Conservation (phyloP, 2,329 filamentous ascomycete genomes). For the Epichloe bromicola region DNA sequence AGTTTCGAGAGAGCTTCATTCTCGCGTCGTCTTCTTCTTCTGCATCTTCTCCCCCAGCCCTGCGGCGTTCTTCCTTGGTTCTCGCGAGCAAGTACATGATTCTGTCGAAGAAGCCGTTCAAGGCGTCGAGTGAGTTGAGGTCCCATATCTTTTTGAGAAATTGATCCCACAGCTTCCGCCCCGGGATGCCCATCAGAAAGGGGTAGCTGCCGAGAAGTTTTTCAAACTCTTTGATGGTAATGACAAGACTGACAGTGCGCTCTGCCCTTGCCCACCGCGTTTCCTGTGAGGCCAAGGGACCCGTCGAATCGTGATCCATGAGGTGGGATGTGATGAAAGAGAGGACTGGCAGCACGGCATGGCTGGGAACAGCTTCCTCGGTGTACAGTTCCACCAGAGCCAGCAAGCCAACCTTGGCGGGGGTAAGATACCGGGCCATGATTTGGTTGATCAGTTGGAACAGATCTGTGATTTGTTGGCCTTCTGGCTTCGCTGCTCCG, state of each 20-base stretch:
- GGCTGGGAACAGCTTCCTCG: slow-evolving; percentile 53
- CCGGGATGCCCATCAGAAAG: slow-evolving; percentile 48
- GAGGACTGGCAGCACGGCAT: slow-evolving; percentile 61
- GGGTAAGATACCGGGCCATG: slow-evolving; percentile 79
- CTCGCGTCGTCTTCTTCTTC: slow-evolving; percentile 30
- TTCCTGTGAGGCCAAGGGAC: slow-evolving; percentile 13
- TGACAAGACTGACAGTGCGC: slow-evolving; percentile 36
- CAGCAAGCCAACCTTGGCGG: slow-evolving; percentile 73
- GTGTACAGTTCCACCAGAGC: slow-evolving; percentile 72
- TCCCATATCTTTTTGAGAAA: slow-evolving; percentile 77
- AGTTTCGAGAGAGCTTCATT: slow-evolving; percentile 55
- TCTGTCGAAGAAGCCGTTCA: slow-evolving; percentile 63
- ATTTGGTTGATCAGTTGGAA: background rate
- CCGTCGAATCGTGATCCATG: slow-evolving; percentile 32
- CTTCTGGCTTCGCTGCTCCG: background rate
- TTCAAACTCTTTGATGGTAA: slow-evolving; percentile 46
- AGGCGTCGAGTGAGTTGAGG: slow-evolving; percentile 65
- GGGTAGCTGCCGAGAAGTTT: slow-evolving; percentile 39
- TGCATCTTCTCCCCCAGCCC: slow-evolving; percentile 30
- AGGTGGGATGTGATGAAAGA: slow-evolving; percentile 67
- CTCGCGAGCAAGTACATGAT: slow-evolving; percentile 46
- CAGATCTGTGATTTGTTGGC: background rate
- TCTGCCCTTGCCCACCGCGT: slow-evolving; percentile 36
- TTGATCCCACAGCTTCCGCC: slow-evolving; percentile 74
- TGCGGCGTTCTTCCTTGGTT: slow-evolving; percentile 46